Base-by-base conservation (phyloP, 179 eudicot species). In the Vitellaria paradoxa region DNA sequence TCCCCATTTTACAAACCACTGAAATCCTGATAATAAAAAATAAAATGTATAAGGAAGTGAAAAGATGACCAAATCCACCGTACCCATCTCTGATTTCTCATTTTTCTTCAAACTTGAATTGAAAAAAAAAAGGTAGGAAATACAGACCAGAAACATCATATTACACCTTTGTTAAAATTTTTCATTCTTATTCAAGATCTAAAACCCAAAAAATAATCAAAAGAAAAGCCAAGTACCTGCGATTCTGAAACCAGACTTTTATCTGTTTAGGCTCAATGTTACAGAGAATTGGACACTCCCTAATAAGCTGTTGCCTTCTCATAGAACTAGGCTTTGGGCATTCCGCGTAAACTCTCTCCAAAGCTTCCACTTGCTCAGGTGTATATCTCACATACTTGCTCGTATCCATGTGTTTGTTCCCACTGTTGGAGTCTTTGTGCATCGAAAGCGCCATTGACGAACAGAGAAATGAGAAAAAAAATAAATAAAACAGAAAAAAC, bases 171-270 rank as follows among this genome's bases (percentile, higher is more conserved):
- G 53, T 42, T 20, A 42, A 6, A 68, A n/a, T 46, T 4, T 7
- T 12, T 23, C 1, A 49, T 7, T 15, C 42, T 42, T 66, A 7
- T 40, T 60, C 5, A 21, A 21, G 6, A 3, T 4, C 3, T 7
- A 7, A 46, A 68, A 45, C 37, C n/a, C 9, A 21, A 5, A 21
- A 21, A 12, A 3, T 4, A 7, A 2, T 13, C 9, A 68, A 45
- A 46, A 4, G 3, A 26, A 45, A 46, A 68, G 9, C 72, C 18
- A 67, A 46, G 15, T 75, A 88, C 91, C 91, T 86, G 9, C 91
- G 84, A 78, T 88, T 88, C 81, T 88, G 91, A 77, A 88, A 88
- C 91, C 91, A 88, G 70, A 86, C 89, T 88, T 88, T 88, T 85
- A 88, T 88, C 77, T 88, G 91, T 53, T 88, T 88, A 62, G 87